Evolutionary conservation across 1,139 yeast species (phyloP).

Genomic region (Pichia sp.): DNA sequence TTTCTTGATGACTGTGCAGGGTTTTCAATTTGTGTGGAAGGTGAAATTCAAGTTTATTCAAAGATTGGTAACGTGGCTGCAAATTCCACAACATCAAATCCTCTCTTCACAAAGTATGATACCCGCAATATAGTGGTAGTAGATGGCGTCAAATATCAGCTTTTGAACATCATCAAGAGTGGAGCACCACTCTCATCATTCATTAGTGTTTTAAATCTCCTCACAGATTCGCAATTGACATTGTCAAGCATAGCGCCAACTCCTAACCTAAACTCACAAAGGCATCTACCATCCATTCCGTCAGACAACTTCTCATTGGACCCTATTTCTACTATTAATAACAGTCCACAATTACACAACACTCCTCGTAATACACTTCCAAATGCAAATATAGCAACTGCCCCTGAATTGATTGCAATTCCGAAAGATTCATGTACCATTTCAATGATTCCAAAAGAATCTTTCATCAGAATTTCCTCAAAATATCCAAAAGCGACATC

Average conservation of each 20-base stretch:
- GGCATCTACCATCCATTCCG: constrained; percentile 8
- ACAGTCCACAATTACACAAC: constrained; percentile 1
- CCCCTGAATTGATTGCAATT: constrained; percentile 49
- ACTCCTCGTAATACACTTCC: not conserved
- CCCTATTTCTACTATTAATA: constrained; percentile 1
- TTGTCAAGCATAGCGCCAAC: constrained; percentile 12
- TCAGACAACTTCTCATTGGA: constrained; percentile 11
- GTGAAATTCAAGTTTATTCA: constrained; percentile 74
- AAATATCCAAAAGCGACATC: constrained; percentile 88
- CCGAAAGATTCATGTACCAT: constrained; percentile 70
- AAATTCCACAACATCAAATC: constrained; percentile 6
- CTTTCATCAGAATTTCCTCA: constrained; percentile 64
- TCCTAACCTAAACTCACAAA: constrained; percentile 4
- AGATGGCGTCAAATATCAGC: constrained; percentile 58
- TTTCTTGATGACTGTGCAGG: constrained; percentile 64
- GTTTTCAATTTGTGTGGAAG: constrained; percentile 92
- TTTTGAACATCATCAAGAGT: constrained; percentile 76
- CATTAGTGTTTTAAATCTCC: constrained; percentile 68
- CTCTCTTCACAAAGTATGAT: constrained; percentile 18
- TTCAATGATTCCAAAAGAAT: constrained; percentile 83
- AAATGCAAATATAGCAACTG: not conserved
- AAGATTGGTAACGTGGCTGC: constrained; percentile 31
- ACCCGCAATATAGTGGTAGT: constrained; percentile 23
- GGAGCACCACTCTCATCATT: constrained; percentile 84
- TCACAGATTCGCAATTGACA: constrained; percentile 35